Evolutionary conservation across 176 grass and related monocot genomes (phyloP), one percentile per base, ranked within the genome.

Genomic region (Oryza glumipatula): DNA sequence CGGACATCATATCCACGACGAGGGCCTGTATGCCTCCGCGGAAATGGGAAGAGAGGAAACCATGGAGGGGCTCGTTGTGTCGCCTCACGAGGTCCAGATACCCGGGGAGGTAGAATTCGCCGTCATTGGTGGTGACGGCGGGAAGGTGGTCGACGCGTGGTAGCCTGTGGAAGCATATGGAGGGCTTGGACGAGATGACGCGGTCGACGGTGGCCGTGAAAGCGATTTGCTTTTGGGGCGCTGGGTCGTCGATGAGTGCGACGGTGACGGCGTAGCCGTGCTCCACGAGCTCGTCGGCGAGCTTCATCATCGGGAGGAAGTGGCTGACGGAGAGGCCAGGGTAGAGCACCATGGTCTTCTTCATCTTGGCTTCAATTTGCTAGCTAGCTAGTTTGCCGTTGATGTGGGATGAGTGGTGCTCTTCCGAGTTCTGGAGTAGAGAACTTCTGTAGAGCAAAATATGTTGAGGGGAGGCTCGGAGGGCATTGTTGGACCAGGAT

Each of bases 271-370:
- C 70, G 69, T 73, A 77, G 36, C 80, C 83, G 4, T 84, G 73
- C 64, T 67, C 48, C 2, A 65, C 4, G 44, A 88, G 76, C 44
- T 70, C 45, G 54, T 87, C 79, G 41, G 84, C 88, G 69, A 90
- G 81, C 81, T 87, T 56, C 63, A 89, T 66, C 86, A 93, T 93
- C 36, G 91, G 80, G 69, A 63, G 16, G 26, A 92, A 68, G 70
- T 92, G 90, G 78, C 90, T 68, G 3, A 85, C 52, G 15, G 22
- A 67, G 51, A 82, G 47, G 33, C n/a, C 47, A 4, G 88, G 81
- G 84, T 88, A 93, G 2, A 92, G 75, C 8, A 89, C 87, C 8
- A 92, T 65, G 4, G 33, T 68, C 86, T 88, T 85, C 73, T 75
- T 39, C 89, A 88, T 58, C 19, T 1, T 56, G 15, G 19, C 54